Percentiles rank a stretch among this genome's conserved stretches.
phyloP scores from a whole-genome alignment of 2,329 filamentous ascomycete genomes.

The Knufia petricola region DNA sequence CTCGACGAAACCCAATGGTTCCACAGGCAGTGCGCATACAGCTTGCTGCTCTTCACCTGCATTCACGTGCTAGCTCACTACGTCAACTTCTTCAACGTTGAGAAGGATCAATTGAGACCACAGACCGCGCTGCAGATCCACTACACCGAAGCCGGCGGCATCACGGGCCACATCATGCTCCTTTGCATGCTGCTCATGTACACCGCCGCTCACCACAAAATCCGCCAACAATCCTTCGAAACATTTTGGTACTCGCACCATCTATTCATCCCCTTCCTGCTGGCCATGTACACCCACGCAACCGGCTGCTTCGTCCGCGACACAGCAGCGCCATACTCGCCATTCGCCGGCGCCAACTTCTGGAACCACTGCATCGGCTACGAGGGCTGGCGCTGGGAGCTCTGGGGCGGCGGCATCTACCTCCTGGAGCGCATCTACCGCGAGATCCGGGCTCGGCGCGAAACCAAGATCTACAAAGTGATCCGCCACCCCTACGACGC shows the following conservation, averaged over 20 bases:
- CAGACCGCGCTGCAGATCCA: constrained; percentile 81
- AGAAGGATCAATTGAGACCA: constrained; percentile 70
- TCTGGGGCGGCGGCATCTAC: constrained; percentile 77
- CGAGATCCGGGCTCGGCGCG: constrained; percentile 72
- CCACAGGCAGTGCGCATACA: constrained; percentile 87
- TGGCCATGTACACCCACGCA: constrained; percentile 91
- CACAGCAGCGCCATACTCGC: constrained; percentile 59
- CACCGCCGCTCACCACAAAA: constrained; percentile 85
- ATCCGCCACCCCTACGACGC: constrained; percentile 94
- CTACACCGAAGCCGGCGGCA: constrained; percentile 77
- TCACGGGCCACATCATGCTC: constrained; percentile 95
- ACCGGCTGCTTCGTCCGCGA: constrained; percentile 95
- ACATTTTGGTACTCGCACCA: constrained; percentile 99
- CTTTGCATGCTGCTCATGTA: constrained; percentile 99
- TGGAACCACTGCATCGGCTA: constrained; percentile 94
- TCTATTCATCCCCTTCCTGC: constrained; percentile 90
- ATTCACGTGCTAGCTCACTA: constrained; percentile 76
- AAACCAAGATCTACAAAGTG: constrained; percentile 85
- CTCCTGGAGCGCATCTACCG: constrained; percentile 81
- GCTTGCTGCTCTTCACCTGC: constrained; percentile 71
- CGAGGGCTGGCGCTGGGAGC: constrained; percentile 93
- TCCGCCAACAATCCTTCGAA: constrained; percentile 94
- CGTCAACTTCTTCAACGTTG: constrained; percentile 97
- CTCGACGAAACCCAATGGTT: constrained; percentile 98
- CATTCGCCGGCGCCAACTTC: constrained; percentile 71